A percentile compares a stretch with the other conserved stretches of the same genome.
These are phyloP conservation scores for Thraustochytrium sp. DNA, from an alignment of 352 stramenopile genomes.

Conservation along the genomic window DNA sequence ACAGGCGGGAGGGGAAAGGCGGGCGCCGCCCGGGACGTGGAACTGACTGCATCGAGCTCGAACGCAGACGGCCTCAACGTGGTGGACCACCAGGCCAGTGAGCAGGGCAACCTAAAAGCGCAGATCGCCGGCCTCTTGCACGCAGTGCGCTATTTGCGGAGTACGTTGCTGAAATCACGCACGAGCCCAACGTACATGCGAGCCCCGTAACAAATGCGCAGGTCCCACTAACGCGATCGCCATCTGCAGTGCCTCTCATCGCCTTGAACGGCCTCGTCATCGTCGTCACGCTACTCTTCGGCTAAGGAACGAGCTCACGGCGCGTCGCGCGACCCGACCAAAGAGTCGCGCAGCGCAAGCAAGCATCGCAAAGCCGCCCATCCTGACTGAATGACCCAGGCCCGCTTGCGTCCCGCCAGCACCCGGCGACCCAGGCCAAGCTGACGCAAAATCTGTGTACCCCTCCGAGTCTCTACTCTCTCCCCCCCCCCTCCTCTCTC, in stretches of 20 bases:
- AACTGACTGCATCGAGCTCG: neutral
- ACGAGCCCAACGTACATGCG: neutral
- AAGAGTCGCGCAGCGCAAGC: no score
- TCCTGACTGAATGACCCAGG: no score
- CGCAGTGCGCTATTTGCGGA: constrained; percentile 28
- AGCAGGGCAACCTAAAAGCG: constrained; percentile 33
- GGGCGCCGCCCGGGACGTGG: neutral
- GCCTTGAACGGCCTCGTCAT: constrained; percentile 14
- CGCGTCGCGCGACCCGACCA: no score
- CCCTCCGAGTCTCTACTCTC: no score
- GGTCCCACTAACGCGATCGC: neutral
- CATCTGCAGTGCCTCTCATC: constrained; percentile 27
- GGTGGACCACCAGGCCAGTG: constrained; percentile 20
- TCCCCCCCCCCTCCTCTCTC: no score
- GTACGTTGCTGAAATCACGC: neutral
- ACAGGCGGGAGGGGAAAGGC: neutral
- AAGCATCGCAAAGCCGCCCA: no score
- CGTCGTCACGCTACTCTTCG: constrained; percentile 14
- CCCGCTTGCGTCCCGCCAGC: no score
- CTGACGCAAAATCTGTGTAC: no score
- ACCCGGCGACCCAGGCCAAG: no score
- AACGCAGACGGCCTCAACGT: constrained; percentile 4
- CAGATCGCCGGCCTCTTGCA: constrained; percentile 23
- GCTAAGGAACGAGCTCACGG: neutral
- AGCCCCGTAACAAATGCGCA: neutral